Conservation (phyloP, 1,139 yeast genomes). For the Debaryomyces sp. region DNA sequence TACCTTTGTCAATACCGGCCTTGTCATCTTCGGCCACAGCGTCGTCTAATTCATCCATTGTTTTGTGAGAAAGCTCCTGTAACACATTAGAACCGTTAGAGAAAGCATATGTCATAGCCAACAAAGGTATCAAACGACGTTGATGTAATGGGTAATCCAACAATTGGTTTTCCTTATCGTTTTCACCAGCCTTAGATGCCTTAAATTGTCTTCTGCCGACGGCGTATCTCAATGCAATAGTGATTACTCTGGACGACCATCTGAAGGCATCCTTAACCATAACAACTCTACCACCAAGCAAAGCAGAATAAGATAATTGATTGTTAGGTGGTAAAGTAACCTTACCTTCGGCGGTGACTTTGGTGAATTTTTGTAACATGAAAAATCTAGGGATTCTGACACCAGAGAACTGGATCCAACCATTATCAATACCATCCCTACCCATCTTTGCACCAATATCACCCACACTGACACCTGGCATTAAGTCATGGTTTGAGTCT, state of each 20-base stretch:
- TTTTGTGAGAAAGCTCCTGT: conserved; percentile 51
- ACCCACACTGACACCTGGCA: conserved; percentile 82
- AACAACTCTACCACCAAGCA: conserved; percentile 84
- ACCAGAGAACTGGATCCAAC: conserved; percentile 87
- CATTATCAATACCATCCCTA: conserved; percentile 85
- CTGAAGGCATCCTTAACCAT: conserved; percentile 88
- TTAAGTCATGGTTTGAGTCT: conserved; percentile 67
- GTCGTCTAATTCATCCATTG: conserved; percentile 57
- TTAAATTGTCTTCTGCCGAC: conserved; percentile 89
- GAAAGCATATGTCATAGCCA: conserved; percentile 80
- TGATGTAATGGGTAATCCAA: conserved; percentile 87
- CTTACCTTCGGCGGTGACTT: conserved; percentile 68
- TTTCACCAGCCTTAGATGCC: conserved; percentile 32
- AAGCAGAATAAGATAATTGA: conserved; percentile 84
- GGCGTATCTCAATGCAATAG: conserved; percentile 86
- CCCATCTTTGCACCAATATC: conserved; percentile 97
- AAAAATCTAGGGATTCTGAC: conserved; percentile 83
- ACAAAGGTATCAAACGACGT: conserved; percentile 77
- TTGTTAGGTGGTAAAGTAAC: conserved; percentile 81
- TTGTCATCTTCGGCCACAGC: conserved; percentile 51
- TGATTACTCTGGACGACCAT: conserved; percentile 74
- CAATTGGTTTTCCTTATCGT: conserved; percentile 57
- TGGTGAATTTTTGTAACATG: conserved; percentile 81
- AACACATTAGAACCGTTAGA: conserved; percentile 74
- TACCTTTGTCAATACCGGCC: conserved; percentile 47